Base-by-base conservation (phyloP, 352 stramenopile genomes). In the Phytophthora tubulina region DNA sequence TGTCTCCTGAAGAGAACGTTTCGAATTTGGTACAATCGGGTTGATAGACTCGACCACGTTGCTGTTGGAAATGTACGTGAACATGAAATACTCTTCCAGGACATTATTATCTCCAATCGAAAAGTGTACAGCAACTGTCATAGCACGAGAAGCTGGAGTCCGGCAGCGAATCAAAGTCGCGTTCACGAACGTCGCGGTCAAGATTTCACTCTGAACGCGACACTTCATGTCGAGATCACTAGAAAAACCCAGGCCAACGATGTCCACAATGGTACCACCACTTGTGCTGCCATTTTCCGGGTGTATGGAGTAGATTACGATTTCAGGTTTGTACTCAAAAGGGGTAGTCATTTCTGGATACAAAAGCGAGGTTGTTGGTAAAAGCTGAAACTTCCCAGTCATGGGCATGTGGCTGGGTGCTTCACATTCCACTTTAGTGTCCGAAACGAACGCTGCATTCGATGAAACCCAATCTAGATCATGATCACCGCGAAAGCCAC, bases 161-260 rank as follows among this genome's bases (percentile, higher is more conserved):
- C 61, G 73, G 41, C 80, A 89, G 8, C 54, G 78, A 30, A 86
- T 54, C 35, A 85, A 60, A 3, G 75, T 81, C 5, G 65, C 31
- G 17, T 88, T 86, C 10, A 88, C 68, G 58, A 76, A 82, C 11
- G 44, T 73, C 13, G 54, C 69, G 15, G 15, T 21, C 21, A 35
- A 36, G 3, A 27, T 30, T 35, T 58, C 51, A 14, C 36, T 54
- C 11, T 70, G 59, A 49, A 89, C 73, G 15, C 63, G 50, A 48
- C 80, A 88, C 3, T 56, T 58, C 1, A 86, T 51, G 15, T 72
- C 46, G 0, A 65, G 36, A 41, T 72, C 72, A 31, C 21, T 67
- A 31, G 63, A 73, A 56, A 86, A 88, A 6, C 76, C 78, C 44
- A 84, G 65, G 1, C 78, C 80, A 46, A 62, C 15, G 27, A 90